Conservation (phyloP, 2,329 filamentous ascomycete genomes). For the Hymenoscyphus salicellus region DNA sequence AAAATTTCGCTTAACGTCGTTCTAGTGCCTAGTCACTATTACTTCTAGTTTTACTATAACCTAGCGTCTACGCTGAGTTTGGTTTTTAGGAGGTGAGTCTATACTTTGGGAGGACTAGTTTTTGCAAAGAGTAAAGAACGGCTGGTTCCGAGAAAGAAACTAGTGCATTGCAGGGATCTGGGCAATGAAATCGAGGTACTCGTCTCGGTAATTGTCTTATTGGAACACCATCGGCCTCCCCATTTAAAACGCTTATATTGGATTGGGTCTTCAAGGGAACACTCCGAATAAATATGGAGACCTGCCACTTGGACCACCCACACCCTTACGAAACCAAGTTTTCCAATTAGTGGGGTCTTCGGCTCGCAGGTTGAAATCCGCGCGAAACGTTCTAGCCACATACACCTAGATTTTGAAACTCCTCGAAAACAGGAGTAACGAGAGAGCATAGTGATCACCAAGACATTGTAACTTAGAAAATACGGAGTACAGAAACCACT, state of each 20-base stretch:
- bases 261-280: neutral
- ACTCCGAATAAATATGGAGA: neutral
- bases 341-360: neutral
- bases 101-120: neutral
- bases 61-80: neutral
- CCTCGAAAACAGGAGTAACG: neutral
- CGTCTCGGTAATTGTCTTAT: neutral
- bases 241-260: conserved; percentile 1
- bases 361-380: neutral
- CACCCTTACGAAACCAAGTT: neutral
- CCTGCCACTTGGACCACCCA: neutral
- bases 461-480: neutral
- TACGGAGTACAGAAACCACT: neutral
- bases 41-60: neutral
- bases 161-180: neutral
- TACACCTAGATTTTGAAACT: neutral
- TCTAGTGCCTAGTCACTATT: neutral
- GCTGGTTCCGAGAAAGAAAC: neutral
- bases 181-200: neutral
- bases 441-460: neutral
- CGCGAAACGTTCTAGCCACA: neutral
- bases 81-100: neutral
- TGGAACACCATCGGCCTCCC: neutral
- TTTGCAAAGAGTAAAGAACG: neutral
- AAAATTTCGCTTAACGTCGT: neutral